A percentile compares a stretch with the other conserved stretches of the same genome.
phyloP scores from a whole-genome alignment of 805 yeast species.

The Hyphopichia homilentoma region DNA sequence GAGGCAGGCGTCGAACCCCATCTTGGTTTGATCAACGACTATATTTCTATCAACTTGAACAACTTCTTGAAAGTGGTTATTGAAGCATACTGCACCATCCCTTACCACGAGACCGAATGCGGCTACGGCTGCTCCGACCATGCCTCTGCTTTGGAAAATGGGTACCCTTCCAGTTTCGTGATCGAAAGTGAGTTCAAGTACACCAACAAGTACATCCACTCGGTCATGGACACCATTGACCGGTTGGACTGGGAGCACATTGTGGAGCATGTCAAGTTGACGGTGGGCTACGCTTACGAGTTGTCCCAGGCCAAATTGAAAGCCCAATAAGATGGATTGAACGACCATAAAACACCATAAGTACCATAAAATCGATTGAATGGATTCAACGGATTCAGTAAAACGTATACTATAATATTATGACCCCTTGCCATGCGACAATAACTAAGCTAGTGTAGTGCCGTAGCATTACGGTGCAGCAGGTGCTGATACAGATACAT shows the following conservation, averaged over 20 bases:
- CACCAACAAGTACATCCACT: constrained; percentile 70
- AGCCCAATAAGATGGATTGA: too few species aligned
- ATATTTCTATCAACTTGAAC: constrained; percentile 52
- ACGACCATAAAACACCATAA: too few species aligned
- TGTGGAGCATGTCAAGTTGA: constrained; percentile 74
- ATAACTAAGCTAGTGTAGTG: too few species aligned
- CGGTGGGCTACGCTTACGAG: constrained; percentile 71
- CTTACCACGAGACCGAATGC: constrained; percentile 71
- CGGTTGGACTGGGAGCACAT: constrained; percentile 75
- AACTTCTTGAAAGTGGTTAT: constrained; percentile 61
- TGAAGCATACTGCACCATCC: constrained; percentile 59
- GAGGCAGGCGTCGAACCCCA: constrained; percentile 54
- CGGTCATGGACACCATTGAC: constrained; percentile 76
- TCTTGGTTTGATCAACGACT: constrained; percentile 80
- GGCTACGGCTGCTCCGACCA: constrained; percentile 96
- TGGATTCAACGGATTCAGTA: too few species aligned
- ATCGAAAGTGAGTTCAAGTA: constrained; percentile 69
- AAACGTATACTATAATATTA: too few species aligned
- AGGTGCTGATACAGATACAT: too few species aligned
- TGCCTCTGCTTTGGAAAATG: constrained; percentile 76
- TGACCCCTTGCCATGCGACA: too few species aligned
- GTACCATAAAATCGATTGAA: too few species aligned
- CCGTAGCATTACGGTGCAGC: too few species aligned
- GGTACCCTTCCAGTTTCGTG: constrained; percentile 81
- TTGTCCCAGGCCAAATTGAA: constrained; percentile 45